Conservation (phyloP, 1,284 basidiomycete genomes). For the Nidula niveotomentosa region DNA sequence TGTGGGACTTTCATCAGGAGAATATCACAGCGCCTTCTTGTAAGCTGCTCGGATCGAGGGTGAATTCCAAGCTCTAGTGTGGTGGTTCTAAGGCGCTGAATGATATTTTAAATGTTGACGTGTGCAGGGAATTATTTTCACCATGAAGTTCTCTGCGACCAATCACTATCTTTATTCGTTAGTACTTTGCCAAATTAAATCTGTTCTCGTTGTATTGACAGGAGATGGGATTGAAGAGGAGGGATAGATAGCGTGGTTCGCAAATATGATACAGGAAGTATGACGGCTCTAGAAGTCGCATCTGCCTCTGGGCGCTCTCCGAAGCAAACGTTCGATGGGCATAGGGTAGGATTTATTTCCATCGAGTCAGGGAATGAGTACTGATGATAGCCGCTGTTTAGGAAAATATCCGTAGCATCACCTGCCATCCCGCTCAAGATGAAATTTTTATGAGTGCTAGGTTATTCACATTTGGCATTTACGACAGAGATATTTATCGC, state of each 20-base stretch:
- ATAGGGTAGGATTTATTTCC: too few species aligned
- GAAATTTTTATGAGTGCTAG: constrained; percentile 66
- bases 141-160: constrained; percentile 63
- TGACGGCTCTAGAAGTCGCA: too few species aligned
- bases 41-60: too few species aligned
- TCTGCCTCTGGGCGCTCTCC: too few species aligned
- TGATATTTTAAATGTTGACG: too few species aligned
- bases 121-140: constrained; percentile 74
- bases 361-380: too few species aligned
- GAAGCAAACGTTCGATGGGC: too few species aligned
- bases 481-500: neutral
- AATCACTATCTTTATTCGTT: constrained; percentile 66
- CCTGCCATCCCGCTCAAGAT: constrained; percentile 64
- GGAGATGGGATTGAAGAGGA: constrained; percentile 39
- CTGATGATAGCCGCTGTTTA: constrained; percentile 24
- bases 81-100: too few species aligned
- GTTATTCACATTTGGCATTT: constrained; percentile 39
- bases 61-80: too few species aligned
- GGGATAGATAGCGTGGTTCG: constrained; percentile 59
- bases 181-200: too few species aligned
- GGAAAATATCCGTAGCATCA: constrained; percentile 63
- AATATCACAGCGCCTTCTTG: constrained; percentile 46
- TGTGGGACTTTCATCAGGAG: constrained; percentile 75
- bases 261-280: constrained; percentile 57
- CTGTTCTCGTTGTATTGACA: constrained; percentile 22